phyloP scores from a whole-genome alignment of 2,329 filamentous ascomycete species.

The Fusarium tuaranense region DNA sequence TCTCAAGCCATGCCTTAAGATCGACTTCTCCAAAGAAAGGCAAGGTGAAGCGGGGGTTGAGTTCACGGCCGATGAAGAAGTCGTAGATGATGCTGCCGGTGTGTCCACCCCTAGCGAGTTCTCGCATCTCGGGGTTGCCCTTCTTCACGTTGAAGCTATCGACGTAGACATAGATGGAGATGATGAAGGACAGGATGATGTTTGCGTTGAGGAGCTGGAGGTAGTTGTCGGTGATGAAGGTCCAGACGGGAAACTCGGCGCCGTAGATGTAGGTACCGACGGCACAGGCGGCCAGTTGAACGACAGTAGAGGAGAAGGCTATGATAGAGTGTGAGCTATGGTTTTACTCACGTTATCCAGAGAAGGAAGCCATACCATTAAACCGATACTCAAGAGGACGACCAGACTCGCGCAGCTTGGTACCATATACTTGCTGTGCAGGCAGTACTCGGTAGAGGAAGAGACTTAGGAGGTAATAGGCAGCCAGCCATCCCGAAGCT shows the following conservation, averaged over 20 bases:
- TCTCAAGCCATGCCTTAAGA: constrained; percentile 87
- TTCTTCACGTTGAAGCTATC: constrained; percentile 81
- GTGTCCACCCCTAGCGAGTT: constrained; percentile 82
- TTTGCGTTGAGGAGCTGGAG: constrained; percentile 85
- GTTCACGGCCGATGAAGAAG: constrained; percentile 95
- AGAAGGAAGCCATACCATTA: constrained; percentile 62
- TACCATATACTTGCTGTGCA: constrained; percentile 75
- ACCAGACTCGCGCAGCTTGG: constrained; percentile 71
- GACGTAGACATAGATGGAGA: constrained; percentile 82
- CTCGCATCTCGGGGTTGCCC: constrained; percentile 75
- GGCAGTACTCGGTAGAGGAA: constrained; percentile 80
- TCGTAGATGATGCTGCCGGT: constrained; percentile 89
- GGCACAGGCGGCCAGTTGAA: constrained; percentile 74
- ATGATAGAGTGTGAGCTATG: not conserved
- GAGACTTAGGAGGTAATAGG: constrained; percentile 81
- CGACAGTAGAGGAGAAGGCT: constrained; percentile 80
- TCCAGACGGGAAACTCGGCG: constrained; percentile 85
- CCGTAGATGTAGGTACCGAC: constrained; percentile 81
- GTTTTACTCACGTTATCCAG: rapidly evolving
- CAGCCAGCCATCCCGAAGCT: constrained; percentile 74
- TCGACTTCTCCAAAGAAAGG: constrained; percentile 86
- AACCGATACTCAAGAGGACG: constrained; percentile 83
- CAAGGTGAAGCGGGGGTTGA: constrained; percentile 84
- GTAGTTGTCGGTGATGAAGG: constrained; percentile 90
- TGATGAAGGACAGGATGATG: constrained; percentile 75